Evolutionary conservation across 331 rosid genomes (phyloP).

Genomic region (Malus hybrid): DNA sequence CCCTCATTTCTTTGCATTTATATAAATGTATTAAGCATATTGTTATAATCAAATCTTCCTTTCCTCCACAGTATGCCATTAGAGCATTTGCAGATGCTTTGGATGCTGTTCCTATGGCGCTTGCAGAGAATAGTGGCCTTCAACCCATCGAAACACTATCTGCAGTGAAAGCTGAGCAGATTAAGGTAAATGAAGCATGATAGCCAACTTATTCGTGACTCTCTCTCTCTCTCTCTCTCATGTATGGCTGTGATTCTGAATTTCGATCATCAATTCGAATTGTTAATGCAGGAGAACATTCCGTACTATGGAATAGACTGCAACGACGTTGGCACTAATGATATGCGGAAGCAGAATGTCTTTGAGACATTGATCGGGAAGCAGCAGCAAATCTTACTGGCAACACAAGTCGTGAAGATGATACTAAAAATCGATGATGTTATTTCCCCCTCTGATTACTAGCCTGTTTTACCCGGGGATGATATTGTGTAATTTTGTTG

Average conservation of each 20-base stretch:
- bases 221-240: too few species aligned
- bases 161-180: conserved; percentile 87
- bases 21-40: not conserved
- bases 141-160: conserved; percentile 95
- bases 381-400: conserved; percentile 86
- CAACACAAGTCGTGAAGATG: conserved; percentile 99
- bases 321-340: conserved; percentile 84
- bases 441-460: conserved; percentile 64
- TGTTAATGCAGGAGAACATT: conserved; percentile 58
- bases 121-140: conserved; percentile 97
- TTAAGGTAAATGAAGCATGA: conserved; percentile 46
- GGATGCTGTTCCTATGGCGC: conserved; percentile 92
- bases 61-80: conserved; percentile 71
- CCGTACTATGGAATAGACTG: conserved; percentile 81
- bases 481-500: conserved; percentile 6
- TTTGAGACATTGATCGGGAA: conserved; percentile 91
- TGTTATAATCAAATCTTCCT: conserved; percentile 1
- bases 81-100: conserved; percentile 93
- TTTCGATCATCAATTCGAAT: not conserved
- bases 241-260: too few species aligned
- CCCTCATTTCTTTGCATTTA: not conserved
- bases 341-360: conserved; percentile 88
- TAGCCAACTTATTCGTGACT: not conserved
- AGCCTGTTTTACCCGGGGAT: not conserved
- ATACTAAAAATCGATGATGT: conserved; percentile 93